Evolutionary conservation across 257 asterid species (phyloP).

Genomic region (Cordia subcordata): DNA sequence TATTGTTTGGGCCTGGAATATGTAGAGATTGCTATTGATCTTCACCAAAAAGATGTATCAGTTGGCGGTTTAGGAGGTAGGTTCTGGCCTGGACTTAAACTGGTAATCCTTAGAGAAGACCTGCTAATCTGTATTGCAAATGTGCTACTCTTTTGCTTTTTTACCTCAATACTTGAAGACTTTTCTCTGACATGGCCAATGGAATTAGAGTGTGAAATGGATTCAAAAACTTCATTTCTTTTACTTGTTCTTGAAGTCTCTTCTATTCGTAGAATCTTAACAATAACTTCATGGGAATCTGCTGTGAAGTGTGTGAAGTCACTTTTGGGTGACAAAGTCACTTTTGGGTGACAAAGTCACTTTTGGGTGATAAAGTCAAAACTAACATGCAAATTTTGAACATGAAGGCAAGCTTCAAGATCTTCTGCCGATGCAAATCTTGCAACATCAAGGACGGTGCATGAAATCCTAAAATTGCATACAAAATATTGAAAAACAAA

Average conservation of each 20-base stretch:
- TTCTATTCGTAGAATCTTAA: slow-evolving; percentile 6
- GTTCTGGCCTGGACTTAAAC: slow-evolving; percentile 9
- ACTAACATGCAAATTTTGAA: no score
- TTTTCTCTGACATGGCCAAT: slow-evolving; percentile 2
- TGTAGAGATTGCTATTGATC: slow-evolving; percentile 22
- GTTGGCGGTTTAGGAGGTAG: slow-evolving; percentile 32
- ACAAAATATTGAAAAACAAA: no score
- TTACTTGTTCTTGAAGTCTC: neutral
- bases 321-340: no score
- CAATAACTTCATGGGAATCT: slow-evolving; percentile 7
- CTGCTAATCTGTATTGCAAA: slow-evolving; percentile 7
- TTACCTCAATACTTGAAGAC: slow-evolving; percentile 15
- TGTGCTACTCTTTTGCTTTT: neutral
- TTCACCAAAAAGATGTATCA: slow-evolving; percentile 23
- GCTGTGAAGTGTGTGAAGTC: no score
- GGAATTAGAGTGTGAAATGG: neutral
- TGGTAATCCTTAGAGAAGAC: slow-evolving; percentile 22
- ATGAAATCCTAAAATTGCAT: no score
- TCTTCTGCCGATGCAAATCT: no score
- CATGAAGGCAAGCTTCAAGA: no score
- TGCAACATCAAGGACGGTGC: no score
- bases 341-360: no score
- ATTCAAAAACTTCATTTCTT: slow-evolving; percentile 2
- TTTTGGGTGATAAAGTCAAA: no score
- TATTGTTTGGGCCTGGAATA: slow-evolving; percentile 41